phyloP scores from a whole-genome alignment of 768 basidiomycete genomes.

The Lyophyllum atratum region DNA sequence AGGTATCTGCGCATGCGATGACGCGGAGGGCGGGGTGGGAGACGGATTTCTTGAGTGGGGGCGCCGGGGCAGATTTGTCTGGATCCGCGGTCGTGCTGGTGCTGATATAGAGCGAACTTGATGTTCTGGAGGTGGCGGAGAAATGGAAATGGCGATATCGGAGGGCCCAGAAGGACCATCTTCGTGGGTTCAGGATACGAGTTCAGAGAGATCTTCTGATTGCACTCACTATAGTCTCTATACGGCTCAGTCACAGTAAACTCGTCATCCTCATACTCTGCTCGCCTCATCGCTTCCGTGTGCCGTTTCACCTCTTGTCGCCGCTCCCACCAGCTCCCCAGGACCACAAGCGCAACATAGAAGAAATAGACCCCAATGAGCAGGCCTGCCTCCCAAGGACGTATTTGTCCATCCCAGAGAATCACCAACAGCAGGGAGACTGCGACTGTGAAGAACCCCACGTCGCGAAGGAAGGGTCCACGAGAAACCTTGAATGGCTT shows the following conservation, averaged over 20 bases:
- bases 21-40: slow-evolving; percentile 42
- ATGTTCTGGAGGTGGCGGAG: slow-evolving; percentile 28
- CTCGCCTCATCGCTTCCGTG: slow-evolving; percentile 53
- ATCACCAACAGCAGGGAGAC: slow-evolving; percentile 76
- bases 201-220: not conserved
- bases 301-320: slow-evolving; percentile 48
- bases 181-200: not conserved
- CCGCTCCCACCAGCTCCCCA: slow-evolving; percentile 76
- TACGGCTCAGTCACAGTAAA: slow-evolving; percentile 49
- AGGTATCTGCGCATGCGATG: slow-evolving; percentile 55
- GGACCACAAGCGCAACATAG: slow-evolving; percentile 78
- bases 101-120: slow-evolving; percentile 44
- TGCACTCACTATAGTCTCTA: slow-evolving; percentile 58
- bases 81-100: slow-evolving; percentile 35
- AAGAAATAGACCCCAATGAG: slow-evolving; percentile 74
- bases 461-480: slow-evolving; percentile 86
- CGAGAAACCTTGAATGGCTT: slow-evolving; percentile 87
- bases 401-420: slow-evolving; percentile 75
- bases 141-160: slow-evolving; percentile 18
- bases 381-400: slow-evolving; percentile 67
- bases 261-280: slow-evolving; percentile 59
- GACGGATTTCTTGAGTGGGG: slow-evolving; percentile 54
- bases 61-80: slow-evolving; percentile 38
- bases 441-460: slow-evolving; percentile 90
- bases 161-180: slow-evolving; percentile 13